Evolutionary conservation across 345 rosid species (phyloP).

Genomic region (Eucalyptus tenuipes): DNA sequence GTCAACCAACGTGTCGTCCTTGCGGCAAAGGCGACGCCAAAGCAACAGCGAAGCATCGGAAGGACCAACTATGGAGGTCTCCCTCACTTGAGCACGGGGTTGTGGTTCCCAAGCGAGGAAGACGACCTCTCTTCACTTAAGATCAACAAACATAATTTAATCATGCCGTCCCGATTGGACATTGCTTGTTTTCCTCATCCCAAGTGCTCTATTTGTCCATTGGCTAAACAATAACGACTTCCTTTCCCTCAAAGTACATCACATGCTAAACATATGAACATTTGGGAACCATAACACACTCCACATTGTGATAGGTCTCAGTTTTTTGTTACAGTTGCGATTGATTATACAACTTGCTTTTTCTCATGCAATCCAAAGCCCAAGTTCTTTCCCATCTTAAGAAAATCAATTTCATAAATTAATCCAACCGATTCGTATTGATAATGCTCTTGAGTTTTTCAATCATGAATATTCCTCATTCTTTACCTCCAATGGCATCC

Average conservation of each 20-base stretch:
- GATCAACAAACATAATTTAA: too few species aligned
- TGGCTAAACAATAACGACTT: background rate
- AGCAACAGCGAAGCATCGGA: too few species aligned
- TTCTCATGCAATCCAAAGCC: background rate
- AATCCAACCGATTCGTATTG: background rate
- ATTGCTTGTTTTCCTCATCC: background rate
- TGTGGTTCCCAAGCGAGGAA: too few species aligned
- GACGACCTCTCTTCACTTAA: too few species aligned
- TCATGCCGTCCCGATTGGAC: too few species aligned
- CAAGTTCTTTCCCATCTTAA: background rate
- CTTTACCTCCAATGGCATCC: background rate
- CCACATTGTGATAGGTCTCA: background rate
- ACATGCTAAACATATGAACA: background rate
- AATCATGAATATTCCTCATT: background rate
- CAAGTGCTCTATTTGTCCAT: background rate
- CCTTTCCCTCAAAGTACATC: background rate
- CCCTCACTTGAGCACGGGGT: too few species aligned
- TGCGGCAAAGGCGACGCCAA: too few species aligned
- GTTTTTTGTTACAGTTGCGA: background rate
- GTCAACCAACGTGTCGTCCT: background rate
- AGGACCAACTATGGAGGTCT: too few species aligned
- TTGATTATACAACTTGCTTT: background rate
- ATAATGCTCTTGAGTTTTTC: background rate
- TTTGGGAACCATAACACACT: background rate
- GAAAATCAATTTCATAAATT: background rate